Evolutionary conservation across 208 protist species (phyloP).

Genomic region (Crithidia expoeki): DNA sequence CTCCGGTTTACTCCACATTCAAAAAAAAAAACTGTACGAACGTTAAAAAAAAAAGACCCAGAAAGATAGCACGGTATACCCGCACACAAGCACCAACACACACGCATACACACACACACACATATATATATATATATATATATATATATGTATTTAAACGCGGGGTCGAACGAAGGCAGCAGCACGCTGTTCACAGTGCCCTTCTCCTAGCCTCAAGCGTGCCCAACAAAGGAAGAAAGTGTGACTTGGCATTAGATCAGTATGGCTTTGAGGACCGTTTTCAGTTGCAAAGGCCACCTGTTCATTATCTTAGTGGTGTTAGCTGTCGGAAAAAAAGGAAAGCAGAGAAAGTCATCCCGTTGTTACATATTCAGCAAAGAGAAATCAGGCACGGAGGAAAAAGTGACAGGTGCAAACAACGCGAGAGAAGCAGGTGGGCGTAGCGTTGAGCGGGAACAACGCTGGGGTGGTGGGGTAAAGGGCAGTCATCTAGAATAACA

Average conservation of each 20-base stretch:
- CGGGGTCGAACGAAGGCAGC: conserved; percentile 7
- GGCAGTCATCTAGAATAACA: neutral
- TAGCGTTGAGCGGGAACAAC: conserved; percentile 1
- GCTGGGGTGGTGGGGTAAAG: conserved; percentile 3
- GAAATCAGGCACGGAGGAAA: too few relatives aligned
- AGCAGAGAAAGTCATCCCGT: neutral
- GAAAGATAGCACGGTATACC: conserved; percentile 2
- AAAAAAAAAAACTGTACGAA: too few relatives aligned
- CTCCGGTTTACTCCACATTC: too few relatives aligned
- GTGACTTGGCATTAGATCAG: too few relatives aligned
- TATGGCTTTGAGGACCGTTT: too few relatives aligned
- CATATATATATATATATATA: conserved; percentile 10
- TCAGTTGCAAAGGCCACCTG: too few relatives aligned
- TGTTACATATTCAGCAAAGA: neutral
- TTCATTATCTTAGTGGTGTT: too few relatives aligned
- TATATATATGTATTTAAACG: conserved; percentile 17
- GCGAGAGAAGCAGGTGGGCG: neutral
- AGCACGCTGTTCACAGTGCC: neutral
- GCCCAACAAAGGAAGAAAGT: neutral
- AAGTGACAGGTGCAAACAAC: neutral
- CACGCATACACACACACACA: neutral
- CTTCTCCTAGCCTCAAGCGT: neutral
- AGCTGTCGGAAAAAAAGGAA: neutral
- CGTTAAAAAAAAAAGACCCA: conserved; percentile 11
- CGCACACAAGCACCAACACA: neutral